Evolutionary conservation across 2,329 filamentous ascomycete species (phyloP).

Genomic region (Magnaporthiopsis rhizophila): DNA sequence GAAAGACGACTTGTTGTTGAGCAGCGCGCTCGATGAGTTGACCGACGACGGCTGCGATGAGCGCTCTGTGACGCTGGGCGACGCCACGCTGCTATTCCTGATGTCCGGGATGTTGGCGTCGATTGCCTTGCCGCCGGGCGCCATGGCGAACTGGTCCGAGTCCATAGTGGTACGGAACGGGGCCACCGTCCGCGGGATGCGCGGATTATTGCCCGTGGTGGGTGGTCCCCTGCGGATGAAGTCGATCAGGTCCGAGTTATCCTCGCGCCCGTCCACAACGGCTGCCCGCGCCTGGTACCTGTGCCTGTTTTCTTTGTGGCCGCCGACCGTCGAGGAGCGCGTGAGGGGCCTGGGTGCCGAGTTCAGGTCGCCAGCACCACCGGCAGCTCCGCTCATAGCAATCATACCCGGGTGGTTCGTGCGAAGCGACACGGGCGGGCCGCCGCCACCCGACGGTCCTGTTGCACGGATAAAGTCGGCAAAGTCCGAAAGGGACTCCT

Average conservation of each 20-base stretch:
- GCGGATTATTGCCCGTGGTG: constrained; percentile 45
- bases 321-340: constrained; percentile 24
- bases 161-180: constrained; percentile 82
- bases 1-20: constrained; percentile 32
- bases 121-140: constrained; percentile 46
- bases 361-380: constrained; percentile 9
- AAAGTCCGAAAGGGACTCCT: constrained; percentile 72
- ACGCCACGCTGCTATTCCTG: constrained; percentile 47
- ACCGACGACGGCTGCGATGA: constrained; percentile 54
- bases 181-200: constrained; percentile 75
- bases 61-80: constrained; percentile 45
- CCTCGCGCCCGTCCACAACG: constrained; percentile 50
- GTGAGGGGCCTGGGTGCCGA: constrained; percentile 19
- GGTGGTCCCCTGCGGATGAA: constrained; percentile 88
- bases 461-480: constrained; percentile 85
- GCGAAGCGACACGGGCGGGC: constrained; percentile 19
- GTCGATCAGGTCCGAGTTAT: constrained; percentile 84
- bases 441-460: constrained; percentile 50
- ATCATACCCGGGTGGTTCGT: constrained; percentile 11
- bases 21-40: constrained; percentile 67
- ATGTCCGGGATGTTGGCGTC: constrained; percentile 50
- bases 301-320: constrained; percentile 29
- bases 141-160: constrained; percentile 62
- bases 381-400: constrained; percentile 17
- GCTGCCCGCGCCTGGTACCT: constrained; percentile 67